Conservation (phyloP, 2,329 filamentous ascomycete genomes). For the Cladosporium sp. region DNA sequence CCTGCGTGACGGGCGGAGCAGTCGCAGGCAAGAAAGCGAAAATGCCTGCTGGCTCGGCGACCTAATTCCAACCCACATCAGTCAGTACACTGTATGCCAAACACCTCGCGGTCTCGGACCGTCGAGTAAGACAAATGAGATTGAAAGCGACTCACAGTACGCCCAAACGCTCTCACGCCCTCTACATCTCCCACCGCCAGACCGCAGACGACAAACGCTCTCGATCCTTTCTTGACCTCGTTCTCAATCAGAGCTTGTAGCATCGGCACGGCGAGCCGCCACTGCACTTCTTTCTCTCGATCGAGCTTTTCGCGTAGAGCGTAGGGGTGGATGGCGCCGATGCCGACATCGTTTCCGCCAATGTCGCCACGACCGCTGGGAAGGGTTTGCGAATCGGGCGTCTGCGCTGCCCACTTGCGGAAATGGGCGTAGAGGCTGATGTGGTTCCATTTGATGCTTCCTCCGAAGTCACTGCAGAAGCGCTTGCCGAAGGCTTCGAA, state of each 20-base stretch:
- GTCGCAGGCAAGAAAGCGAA: not conserved
- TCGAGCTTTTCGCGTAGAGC: not conserved
- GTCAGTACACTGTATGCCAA: not conserved
- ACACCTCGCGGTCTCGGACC: too few relatives aligned
- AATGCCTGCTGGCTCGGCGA: slow-evolving; percentile 1
- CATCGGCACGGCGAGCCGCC: not conserved
- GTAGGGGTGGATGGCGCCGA: slow-evolving; percentile 8
- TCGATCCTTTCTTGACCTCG: not conserved
- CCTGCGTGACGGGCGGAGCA: not conserved
- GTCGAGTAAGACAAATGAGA: too few relatives aligned
- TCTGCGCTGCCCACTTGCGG: not conserved
- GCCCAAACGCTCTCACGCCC: not conserved
- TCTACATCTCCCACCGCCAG: not conserved
- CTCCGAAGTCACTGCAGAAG: slow-evolving; percentile 2
- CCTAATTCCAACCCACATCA: not conserved
- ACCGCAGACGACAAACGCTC: not conserved
- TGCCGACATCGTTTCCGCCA: not conserved
- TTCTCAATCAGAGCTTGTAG: not conserved
- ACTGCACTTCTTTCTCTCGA: slow-evolving; percentile 2
- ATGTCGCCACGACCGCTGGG: not conserved
- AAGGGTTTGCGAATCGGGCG: not conserved
- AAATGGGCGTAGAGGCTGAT: slow-evolving; percentile 11
- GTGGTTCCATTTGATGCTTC: not conserved
- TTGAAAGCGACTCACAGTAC: not conserved
- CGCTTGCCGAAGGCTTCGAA: not conserved